Percentiles rank a stretch among this genome's conserved stretches.
phyloP scores from a whole-genome alignment of 2,329 filamentous ascomycete species.

The Ophiosphaerella korrae region DNA sequence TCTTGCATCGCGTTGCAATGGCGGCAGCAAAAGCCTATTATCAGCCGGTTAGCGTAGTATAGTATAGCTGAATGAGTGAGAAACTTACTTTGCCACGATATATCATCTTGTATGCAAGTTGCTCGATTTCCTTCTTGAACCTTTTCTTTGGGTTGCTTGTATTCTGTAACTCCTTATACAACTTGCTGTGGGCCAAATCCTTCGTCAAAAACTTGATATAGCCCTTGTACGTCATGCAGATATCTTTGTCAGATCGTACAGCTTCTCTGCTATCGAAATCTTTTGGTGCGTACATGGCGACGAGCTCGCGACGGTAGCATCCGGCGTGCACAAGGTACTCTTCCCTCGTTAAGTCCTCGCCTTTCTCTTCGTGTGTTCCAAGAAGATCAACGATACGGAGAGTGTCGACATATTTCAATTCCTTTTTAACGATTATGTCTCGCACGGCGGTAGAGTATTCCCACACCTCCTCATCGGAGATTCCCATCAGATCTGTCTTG shows the following conservation, averaged over 20 bases:
- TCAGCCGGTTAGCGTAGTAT: not conserved
- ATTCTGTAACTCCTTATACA: conserved; percentile 3
- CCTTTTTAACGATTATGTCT: no score
- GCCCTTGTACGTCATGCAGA: conserved; percentile 21
- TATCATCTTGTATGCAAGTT: conserved; percentile 35
- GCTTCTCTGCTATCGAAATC: not conserved
- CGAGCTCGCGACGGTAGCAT: not conserved
- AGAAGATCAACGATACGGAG: no score
- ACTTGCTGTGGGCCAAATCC: conserved; percentile 11
- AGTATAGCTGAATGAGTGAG: not conserved
- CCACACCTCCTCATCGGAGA: conserved; percentile 51
- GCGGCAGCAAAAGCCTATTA: conserved; percentile 21
- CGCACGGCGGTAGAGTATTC: conserved; percentile 23
- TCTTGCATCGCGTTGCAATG: conserved; percentile 14
- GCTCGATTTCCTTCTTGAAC: conserved; percentile 29
- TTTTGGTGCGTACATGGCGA: not conserved
- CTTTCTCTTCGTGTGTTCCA: no score
- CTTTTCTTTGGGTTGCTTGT: conserved; percentile 9
- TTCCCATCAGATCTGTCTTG: conserved; percentile 45
- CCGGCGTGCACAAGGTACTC: conserved; percentile 4
- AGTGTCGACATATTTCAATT: no score
- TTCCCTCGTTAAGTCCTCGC: no score
- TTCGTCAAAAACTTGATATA: conserved; percentile 22
- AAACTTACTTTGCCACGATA: conserved; percentile 22
- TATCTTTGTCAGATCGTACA: conserved; percentile 9